These are phyloP conservation scores for Purshia tridentata DNA, from an alignment of 306 rosid genomes.

Conservation along the genomic window DNA sequence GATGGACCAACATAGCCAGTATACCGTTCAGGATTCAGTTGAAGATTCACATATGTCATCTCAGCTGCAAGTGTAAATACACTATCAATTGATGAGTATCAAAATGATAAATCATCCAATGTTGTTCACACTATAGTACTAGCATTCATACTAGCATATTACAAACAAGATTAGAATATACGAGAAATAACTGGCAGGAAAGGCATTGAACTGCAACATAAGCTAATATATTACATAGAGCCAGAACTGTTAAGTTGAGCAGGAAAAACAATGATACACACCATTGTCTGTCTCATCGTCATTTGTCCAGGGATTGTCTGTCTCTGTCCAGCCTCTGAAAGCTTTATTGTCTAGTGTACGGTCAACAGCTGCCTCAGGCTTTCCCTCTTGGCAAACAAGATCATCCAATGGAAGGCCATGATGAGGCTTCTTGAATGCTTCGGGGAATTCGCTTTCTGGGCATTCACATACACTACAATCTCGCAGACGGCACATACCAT, in stretches of 20 bases:
- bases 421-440: slow-evolving; percentile 64
- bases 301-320: slow-evolving; percentile 92
- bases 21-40: slow-evolving; percentile 87
- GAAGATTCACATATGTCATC: slow-evolving; percentile 96
- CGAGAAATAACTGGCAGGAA: slow-evolving; percentile 1
- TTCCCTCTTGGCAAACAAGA: slow-evolving; percentile 92
- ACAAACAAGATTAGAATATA: not conserved
- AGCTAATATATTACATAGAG: not conserved
- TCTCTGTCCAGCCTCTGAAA: slow-evolving; percentile 85
- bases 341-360: slow-evolving; percentile 81
- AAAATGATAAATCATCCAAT: slow-evolving; percentile 9
- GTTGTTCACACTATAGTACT: not conserved
- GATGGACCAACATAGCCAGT: slow-evolving; percentile 93
- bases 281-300: slow-evolving; percentile 95
- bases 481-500: slow-evolving; percentile 96
- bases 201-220: not conserved
- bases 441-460: slow-evolving; percentile 86
- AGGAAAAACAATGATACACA: slow-evolving; percentile 24
- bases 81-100: slow-evolving; percentile 1
- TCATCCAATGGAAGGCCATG: slow-evolving; percentile 59
- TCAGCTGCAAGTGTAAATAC: slow-evolving; percentile 55
- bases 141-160: slow-evolving; percentile 3
- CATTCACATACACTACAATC: slow-evolving; percentile 99
- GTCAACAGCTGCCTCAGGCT: slow-evolving; percentile 92
- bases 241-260: not conserved